These are phyloP conservation scores for Trichoderma koningiopsis DNA, from an alignment of 2,329 filamentous ascomycete genomes.

Conservation along the genomic window DNA sequence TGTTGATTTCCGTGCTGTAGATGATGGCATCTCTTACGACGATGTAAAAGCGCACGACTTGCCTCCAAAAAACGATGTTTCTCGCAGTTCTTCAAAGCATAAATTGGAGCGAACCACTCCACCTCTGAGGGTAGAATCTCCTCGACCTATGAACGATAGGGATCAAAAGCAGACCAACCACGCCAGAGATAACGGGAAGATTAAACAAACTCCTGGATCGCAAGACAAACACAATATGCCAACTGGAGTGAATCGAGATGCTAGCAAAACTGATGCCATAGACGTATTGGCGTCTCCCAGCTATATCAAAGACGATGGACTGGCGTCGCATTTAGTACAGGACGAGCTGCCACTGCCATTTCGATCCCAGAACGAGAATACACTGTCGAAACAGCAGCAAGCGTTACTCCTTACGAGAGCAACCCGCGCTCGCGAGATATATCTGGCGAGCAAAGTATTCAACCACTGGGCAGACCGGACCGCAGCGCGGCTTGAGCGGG, in stretches of 20 bases:
- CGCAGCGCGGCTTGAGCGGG: conserved; percentile 65
- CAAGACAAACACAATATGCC: not conserved
- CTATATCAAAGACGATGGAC: not conserved
- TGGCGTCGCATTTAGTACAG: not conserved
- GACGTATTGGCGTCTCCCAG: not conserved
- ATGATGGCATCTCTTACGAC: not conserved
- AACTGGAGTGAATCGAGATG: not conserved
- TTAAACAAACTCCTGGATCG: not conserved
- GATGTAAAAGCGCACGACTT: not conserved
- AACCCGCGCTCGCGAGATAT: conserved; percentile 64
- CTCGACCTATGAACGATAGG: not conserved
- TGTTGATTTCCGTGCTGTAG: not conserved
- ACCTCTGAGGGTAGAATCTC: not conserved
- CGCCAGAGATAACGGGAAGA: not conserved
- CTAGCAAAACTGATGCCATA: not conserved
- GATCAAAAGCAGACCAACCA: not conserved
- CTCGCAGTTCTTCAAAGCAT: not conserved
- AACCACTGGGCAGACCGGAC: conserved; percentile 65
- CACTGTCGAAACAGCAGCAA: conserved; percentile 3
- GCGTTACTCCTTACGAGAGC: conserved; percentile 52
- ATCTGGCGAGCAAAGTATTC: conserved; percentile 50
- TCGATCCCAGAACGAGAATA: not conserved
- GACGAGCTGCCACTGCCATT: not conserved
- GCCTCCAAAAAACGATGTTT: not conserved
- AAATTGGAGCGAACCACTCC: not conserved